These are phyloP conservation scores for Elsinoe arachidis DNA, from an alignment of 2,329 filamentous ascomycete genomes.

Conservation along the genomic window DNA sequence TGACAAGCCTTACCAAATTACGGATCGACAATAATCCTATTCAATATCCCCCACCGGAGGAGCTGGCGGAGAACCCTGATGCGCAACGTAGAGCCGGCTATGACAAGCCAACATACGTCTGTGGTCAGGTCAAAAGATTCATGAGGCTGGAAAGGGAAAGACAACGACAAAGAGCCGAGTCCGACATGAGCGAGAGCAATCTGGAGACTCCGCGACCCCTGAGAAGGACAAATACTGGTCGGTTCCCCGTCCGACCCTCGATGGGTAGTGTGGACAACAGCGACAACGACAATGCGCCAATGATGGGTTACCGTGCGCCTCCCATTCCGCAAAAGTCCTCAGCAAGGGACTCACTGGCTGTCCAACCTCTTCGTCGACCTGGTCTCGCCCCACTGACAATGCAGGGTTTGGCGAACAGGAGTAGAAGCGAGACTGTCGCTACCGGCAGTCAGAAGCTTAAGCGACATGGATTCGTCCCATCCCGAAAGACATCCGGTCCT, in stretches of 20 bases:
- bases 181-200: constrained; percentile 54
- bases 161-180: constrained; percentile 16
- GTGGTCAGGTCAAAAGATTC: constrained; percentile 49
- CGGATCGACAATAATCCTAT: constrained; percentile 87
- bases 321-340: constrained; percentile 76
- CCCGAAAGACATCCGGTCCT: constrained; percentile 44
- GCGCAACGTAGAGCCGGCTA: constrained; percentile 43
- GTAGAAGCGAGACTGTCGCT: constrained; percentile 52
- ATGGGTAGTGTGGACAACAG: constrained; percentile 53
- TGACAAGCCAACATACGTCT: constrained; percentile 52
- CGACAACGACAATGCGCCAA: constrained; percentile 44
- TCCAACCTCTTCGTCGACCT: constrained; percentile 47
- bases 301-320: constrained; percentile 42
- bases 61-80: constrained; percentile 33
- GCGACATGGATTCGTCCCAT: constrained; percentile 51
- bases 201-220: constrained; percentile 68
- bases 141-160: constrained; percentile 15
- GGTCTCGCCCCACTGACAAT: constrained; percentile 63
- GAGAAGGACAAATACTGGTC: constrained; percentile 44
- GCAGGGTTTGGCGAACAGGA: constrained; percentile 58
- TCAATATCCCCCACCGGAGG: constrained; percentile 56
- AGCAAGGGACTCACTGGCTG: constrained; percentile 47
- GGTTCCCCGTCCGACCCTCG: constrained; percentile 60
- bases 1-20: constrained; percentile 79
- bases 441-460: constrained; percentile 46